Evolutionary conservation across 1,284 basidiomycete genomes (phyloP).

Genomic region (Tylopilus microsporus): DNA sequence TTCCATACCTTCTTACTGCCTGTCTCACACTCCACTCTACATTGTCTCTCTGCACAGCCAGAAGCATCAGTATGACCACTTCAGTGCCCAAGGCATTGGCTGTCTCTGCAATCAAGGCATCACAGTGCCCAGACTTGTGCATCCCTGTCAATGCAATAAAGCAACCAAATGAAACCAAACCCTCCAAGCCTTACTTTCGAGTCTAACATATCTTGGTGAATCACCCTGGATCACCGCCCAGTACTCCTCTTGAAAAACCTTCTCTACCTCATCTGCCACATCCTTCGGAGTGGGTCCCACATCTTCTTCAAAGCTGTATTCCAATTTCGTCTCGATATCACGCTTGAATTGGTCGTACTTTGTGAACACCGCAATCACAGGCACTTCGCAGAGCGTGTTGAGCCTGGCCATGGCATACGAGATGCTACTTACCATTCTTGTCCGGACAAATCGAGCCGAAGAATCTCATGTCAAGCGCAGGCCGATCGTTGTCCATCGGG

Average conservation of each 20-base stretch:
- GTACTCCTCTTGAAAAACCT: not conserved
- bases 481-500: constrained; percentile 4
- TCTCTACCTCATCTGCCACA: not conserved
- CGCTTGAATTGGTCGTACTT: constrained; percentile 8
- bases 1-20: not conserved
- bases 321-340: not conserved
- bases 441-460: constrained; percentile 5
- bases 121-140: not conserved
- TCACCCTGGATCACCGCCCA: not conserved
- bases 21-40: not conserved
- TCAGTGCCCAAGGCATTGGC: not conserved
- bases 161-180: not conserved
- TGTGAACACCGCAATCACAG: constrained; percentile 8
- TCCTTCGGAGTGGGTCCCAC: not conserved
- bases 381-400: not conserved
- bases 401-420: too few relatives aligned
- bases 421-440: constrained; percentile 1
- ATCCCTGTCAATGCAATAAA: not conserved
- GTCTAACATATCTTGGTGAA: not conserved
- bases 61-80: not conserved
- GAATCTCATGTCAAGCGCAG: not conserved
- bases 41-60: not conserved
- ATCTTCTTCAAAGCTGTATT: not conserved
- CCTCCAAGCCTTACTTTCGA: not conserved
- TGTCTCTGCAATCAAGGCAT: not conserved